These are phyloP conservation scores for Parastagonospora avenae DNA, from an alignment of 2,329 filamentous ascomycete species.

Conservation along the genomic window DNA sequence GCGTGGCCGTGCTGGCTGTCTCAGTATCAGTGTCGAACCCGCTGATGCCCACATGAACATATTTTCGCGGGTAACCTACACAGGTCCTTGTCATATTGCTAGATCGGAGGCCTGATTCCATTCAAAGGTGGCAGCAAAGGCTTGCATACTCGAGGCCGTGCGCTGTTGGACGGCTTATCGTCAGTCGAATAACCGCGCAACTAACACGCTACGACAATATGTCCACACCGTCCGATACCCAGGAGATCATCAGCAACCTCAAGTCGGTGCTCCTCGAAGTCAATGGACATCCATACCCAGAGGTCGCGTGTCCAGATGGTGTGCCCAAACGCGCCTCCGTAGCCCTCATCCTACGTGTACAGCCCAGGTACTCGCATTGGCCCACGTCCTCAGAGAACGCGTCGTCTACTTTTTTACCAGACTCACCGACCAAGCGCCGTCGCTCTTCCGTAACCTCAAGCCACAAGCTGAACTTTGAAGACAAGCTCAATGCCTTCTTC, in stretches of 20 bases:
- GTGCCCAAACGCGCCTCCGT: conserved; percentile 68
- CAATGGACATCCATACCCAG: conserved; percentile 53
- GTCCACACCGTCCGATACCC: conserved; percentile 22
- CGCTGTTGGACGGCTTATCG: no score
- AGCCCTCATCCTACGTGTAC: conserved; percentile 66
- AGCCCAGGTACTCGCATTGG: conserved; percentile 62
- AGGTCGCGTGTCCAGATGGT: conserved; percentile 54
- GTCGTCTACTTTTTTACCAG: conserved; percentile 15
- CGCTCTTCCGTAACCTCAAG: conserved; percentile 33
- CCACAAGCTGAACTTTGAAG: conserved; percentile 39
- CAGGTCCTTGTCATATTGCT: no score
- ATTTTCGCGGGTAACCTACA: neutral
- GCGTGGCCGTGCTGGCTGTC: neutral
- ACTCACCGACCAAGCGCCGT: conserved; percentile 24
- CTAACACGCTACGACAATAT: conserved; percentile 12
- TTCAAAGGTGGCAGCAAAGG: no score
- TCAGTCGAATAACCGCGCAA: neutral
- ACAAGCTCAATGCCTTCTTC: conserved; percentile 64
- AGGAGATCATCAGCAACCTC: conserved; percentile 47
- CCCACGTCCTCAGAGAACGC: conserved; percentile 43
- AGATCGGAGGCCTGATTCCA: no score
- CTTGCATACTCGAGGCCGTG: no score
- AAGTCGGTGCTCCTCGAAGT: conserved; percentile 51
- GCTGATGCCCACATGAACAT: neutral
- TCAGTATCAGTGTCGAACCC: neutral